Percentiles rank a stretch among this genome's conserved stretches.
Evolutionary conservation across 139 green algal genomes (phyloP).

Genomic region (Astrephomene gubernaculifera): DNA sequence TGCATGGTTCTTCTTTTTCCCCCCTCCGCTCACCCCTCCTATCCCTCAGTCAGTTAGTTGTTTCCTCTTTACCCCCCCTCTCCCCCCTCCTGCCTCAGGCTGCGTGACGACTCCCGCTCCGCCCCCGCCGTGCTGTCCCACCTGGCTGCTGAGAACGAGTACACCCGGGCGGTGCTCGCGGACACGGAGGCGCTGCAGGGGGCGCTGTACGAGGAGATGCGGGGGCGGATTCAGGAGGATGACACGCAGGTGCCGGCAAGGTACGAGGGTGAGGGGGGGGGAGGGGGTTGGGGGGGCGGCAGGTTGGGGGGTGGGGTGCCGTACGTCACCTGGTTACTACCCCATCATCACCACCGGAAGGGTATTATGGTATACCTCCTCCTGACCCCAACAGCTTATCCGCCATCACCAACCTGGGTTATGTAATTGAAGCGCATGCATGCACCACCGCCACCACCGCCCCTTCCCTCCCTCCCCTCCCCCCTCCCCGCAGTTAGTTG

Average conservation of each 20-base stretch:
- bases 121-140: constrained; percentile 71
- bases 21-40: neutral
- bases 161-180: constrained; percentile 78
- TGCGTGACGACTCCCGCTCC: constrained; percentile 84
- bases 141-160: constrained; percentile 81
- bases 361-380: no score
- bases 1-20: no score
- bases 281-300: neutral
- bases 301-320: no score
- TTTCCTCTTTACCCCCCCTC: neutral
- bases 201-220: constrained; percentile 89
- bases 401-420: no score
- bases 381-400: no score
- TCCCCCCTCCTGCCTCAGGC: constrained; percentile 39
- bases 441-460: neutral
- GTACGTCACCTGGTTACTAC: neutral
- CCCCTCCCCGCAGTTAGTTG: no score
- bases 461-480: neutral
- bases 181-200: constrained; percentile 86
- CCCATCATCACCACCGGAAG: neutral
- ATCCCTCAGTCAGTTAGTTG: no score
- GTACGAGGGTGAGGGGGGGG: neutral
- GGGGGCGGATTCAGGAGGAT: constrained; percentile 86
- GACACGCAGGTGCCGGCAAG: constrained; percentile 66
- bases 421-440: no score